phyloP scores from a whole-genome alignment of 805 yeast genomes.

The Kuraishia borneana region DNA sequence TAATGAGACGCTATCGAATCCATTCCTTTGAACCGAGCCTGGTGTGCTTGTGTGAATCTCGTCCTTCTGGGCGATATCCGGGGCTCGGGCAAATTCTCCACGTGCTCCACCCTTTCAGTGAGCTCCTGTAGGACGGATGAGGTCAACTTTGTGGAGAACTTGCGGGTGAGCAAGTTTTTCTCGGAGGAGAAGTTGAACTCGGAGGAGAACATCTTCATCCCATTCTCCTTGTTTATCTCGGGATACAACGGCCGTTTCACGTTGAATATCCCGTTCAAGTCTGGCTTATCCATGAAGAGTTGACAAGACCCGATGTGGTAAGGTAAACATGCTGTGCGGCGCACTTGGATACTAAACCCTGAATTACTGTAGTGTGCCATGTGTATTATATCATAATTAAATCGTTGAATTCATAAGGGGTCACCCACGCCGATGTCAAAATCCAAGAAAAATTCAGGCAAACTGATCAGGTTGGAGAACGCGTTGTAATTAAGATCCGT shows the following conservation, averaged over 20 bases:
- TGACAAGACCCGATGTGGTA: too few relatives aligned
- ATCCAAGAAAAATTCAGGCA: conserved; percentile 20
- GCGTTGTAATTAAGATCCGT: conserved; percentile 4
- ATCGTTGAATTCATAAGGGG: too few relatives aligned
- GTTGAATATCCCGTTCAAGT: too few relatives aligned
- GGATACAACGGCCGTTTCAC: not conserved
- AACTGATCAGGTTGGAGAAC: conserved; percentile 19
- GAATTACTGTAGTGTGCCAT: too few relatives aligned
- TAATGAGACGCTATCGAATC: conserved; percentile 38
- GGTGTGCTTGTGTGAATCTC: conserved; percentile 31
- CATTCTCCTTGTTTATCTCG: not conserved
- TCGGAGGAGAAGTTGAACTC: not conserved
- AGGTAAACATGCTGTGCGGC: too few relatives aligned
- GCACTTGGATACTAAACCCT: too few relatives aligned
- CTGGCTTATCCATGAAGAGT: too few relatives aligned
- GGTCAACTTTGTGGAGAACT: conserved; percentile 36
- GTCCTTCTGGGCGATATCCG: conserved; percentile 9
- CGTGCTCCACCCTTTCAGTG: conserved; percentile 27
- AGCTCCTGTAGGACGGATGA: conserved; percentile 33
- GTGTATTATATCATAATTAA: too few relatives aligned
- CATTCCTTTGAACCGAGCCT: conserved; percentile 37
- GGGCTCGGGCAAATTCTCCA: conserved; percentile 10
- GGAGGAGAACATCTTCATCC: not conserved
- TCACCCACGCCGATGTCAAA: conserved; percentile 3
- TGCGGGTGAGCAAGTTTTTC: not conserved